Base-by-base conservation (phyloP, 176 grass and related monocot genomes). In the Oryza meyeriana region DNA sequence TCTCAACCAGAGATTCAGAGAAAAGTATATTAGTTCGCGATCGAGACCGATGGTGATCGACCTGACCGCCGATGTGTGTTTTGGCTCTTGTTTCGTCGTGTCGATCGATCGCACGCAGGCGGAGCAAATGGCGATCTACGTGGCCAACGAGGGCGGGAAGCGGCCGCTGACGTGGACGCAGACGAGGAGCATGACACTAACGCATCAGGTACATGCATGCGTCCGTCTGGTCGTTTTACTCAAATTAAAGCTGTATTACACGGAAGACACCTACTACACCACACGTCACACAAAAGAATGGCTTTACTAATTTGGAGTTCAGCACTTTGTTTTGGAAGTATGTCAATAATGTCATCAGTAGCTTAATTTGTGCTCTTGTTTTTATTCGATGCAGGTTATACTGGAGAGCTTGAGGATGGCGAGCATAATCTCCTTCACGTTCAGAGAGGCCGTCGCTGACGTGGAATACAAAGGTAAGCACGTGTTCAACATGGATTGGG, bases 391-490 rank as follows among this genome's bases (percentile, higher is more conserved):
- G 0, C 71, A 92, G 93, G 89, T 92, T 20, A 92, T 92, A 58
- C 9, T 88, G 88, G 92, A 94, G 79, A 91, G 75, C 44, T 30
- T 94, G 69, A 85, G 92, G 82, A 74, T 94, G 92, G 88, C 92
- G 20, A 91, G 88, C 67, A 88, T 94, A 73, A 88, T 94, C 74
- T 74, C 86, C 38, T 94, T 94, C 88, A 86, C 92, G 14, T 94
- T 94, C 61, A 91, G 92, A 29, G 92, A 94, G 74, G 92, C 92
- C n/a, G 85, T 94, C 1, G 83, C 64, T 14, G 89, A 90, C 79
- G 92, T 94, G 39, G 85, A 86, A 7, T 94, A 91, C 50, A 63
- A 94, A 86, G 92, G 92, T 94, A 79, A 33, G 40, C 42, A 59
- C 40, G 79, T 63, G 41, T 78, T 50, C 22, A 25, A 39, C 74